These are phyloP conservation scores for Plasmopara viticola DNA, from an alignment of 352 stramenopile species.

Conservation along the genomic window DNA sequence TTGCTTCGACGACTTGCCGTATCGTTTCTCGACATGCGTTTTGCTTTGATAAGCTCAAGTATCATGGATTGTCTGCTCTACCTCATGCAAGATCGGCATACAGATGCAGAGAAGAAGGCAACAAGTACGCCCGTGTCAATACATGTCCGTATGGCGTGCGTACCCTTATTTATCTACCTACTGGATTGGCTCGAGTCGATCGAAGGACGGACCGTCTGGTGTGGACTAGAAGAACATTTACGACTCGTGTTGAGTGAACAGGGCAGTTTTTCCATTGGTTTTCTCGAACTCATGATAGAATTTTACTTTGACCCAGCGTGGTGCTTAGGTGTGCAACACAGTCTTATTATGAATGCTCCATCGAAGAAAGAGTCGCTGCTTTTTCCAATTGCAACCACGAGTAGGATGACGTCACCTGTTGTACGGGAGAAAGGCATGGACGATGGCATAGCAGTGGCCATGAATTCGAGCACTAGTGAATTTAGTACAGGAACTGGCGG, in stretches of 20 bases:
- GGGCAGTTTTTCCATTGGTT: constrained; percentile 55
- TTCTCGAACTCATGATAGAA: constrained; percentile 81
- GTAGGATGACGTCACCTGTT: constrained; percentile 21
- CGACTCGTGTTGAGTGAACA: constrained; percentile 67
- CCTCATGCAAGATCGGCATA: constrained; percentile 34
- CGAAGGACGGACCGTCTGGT: constrained; percentile 78
- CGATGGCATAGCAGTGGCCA: constrained; percentile 32
- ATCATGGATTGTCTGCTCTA: constrained; percentile 65
- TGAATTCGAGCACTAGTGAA: constrained; percentile 14
- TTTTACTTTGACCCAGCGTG: constrained; percentile 71
- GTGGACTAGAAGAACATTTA: constrained; percentile 73
- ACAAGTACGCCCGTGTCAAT: constrained; percentile 19
- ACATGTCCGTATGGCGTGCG: constrained; percentile 41
- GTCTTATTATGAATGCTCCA: constrained; percentile 80
- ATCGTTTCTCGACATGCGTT: constrained; percentile 67
- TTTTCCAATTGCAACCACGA: constrained; percentile 49
- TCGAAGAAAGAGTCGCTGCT: constrained; percentile 66
- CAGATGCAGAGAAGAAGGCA: constrained; percentile 7
- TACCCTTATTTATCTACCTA: constrained; percentile 67
- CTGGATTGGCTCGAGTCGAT: constrained; percentile 78
- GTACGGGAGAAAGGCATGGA: constrained; percentile 47
- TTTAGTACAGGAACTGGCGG: constrained; percentile 26
- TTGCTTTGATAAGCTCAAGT: constrained; percentile 72
- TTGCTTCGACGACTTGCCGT: constrained; percentile 53
- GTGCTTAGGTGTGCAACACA: constrained; percentile 61